Base-by-base conservation (phyloP, 2,329 filamentous ascomycete genomes). In the Rhynchosporium secalis region DNA sequence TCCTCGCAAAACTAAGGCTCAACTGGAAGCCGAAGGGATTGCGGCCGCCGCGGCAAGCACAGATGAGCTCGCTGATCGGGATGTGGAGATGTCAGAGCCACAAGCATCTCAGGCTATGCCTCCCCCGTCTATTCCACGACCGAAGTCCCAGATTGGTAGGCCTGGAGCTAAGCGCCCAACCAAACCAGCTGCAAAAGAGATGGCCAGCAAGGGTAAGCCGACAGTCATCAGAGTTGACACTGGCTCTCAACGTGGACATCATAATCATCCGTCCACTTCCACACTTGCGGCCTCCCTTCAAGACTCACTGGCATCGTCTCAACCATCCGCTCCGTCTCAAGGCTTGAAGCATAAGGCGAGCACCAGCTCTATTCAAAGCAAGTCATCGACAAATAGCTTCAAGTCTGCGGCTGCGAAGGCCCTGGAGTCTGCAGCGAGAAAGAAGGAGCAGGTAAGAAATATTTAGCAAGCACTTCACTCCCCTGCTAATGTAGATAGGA, bases 211-310 rank as follows among this genome's bases (percentile, higher is more conserved):
- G 72, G 72, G 81, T 0, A 91, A 87, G 63, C 84, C 84, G 0
- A 91, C 89, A 3, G 85, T 89, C 62, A 92, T 89, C 69, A 84
- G 84, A 62, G 87, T 91, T 63, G 89, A 88, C 67, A 86, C 85
- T 58, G 83, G 83, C 28, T 87, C 86, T 9, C 85, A 87, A 66
- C 84, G 86, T 60, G 82, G 83, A 62, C 83, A 86, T 58, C 84
- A 86, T 62, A 82, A 83, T 64, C 83, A 86, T 59, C 82, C 84
- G 10, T 81, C 85, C 1, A 85, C 83, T 63, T 82, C 81, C 51
- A 77, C 81, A 13, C 75, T 86, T 43, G 80, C 86, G 3, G 81
- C 86, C 3, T 83, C 77, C 41, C 76, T 85, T 15, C 83, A 86
- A 62, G 88, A 89, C 62, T 80, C 80, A 12, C 75, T 82, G 68